phyloP scores from a whole-genome alignment of 2,329 filamentous ascomycete genomes.

The Alternaria brassicae region DNA sequence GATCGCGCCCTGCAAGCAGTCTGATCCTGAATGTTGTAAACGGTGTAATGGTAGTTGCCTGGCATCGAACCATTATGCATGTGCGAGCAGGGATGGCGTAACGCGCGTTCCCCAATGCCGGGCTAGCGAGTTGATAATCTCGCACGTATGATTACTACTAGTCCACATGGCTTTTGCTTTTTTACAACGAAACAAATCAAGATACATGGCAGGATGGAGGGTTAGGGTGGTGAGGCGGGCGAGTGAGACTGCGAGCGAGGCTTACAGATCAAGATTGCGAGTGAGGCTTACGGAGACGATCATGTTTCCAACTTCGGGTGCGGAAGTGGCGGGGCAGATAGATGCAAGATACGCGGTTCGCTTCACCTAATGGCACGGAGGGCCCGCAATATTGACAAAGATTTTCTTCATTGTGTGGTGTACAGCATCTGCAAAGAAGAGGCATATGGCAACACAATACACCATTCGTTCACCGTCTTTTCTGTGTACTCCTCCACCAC shows the following conservation, averaged over 20 bases:
- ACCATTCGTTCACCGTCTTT: conserved; percentile 5
- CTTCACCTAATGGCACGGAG: neutral
- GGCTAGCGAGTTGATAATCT: neutral
- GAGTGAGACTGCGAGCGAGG: neutral
- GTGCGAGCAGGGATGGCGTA: neutral
- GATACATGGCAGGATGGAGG: neutral
- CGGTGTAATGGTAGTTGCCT: neutral
- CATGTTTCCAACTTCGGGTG: neutral
- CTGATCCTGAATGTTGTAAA: neutral
- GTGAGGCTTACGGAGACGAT: neutral
- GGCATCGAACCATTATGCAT: conserved; percentile 10
- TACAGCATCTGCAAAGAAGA: neutral
- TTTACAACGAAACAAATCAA: too few species aligned
- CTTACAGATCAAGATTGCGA: neutral
- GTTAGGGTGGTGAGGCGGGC: neutral
- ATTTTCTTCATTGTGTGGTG: neutral
- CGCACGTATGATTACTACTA: neutral
- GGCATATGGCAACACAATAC: neutral
- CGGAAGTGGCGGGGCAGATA: neutral
- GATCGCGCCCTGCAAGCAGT: conserved; percentile 7
- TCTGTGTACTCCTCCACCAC: neutral
- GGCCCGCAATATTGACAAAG: neutral
- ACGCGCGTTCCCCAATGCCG: neutral
- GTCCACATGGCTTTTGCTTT: neutral
- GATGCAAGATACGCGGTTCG: neutral